phyloP scores from a whole-genome alignment of 345 rosid species.

The Brassica rapa region DNA sequence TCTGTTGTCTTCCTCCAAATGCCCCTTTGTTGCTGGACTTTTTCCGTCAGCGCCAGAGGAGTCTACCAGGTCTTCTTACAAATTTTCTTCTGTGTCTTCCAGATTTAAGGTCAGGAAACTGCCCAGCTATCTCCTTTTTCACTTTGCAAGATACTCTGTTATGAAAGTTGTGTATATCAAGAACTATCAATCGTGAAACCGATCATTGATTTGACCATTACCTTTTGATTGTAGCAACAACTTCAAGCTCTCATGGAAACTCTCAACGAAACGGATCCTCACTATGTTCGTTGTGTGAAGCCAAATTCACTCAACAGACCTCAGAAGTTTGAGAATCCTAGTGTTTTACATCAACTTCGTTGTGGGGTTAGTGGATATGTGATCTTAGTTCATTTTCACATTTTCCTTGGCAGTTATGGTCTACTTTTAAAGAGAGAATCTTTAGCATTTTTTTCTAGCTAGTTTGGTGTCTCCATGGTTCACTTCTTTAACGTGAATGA shows the following conservation, averaged over 20 bases:
- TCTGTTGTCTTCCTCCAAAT: slow-evolving; percentile 85
- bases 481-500: slow-evolving; percentile 11
- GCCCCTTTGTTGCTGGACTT: slow-evolving; percentile 80
- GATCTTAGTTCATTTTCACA: slow-evolving; percentile 19
- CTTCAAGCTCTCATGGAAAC: slow-evolving; percentile 99
- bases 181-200: background rate
- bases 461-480: slow-evolving; percentile 9
- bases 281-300: slow-evolving; percentile 98
- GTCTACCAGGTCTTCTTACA: slow-evolving; percentile 88
- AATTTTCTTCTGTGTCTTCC: slow-evolving; percentile 89
- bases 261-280: slow-evolving; percentile 91
- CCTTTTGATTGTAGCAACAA: slow-evolving; percentile 73
- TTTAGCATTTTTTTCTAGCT: slow-evolving; percentile 9
- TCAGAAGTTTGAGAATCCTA: slow-evolving; percentile 81
- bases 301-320: slow-evolving; percentile 92
- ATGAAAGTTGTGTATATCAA: slow-evolving; percentile 16
- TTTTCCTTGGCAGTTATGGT: slow-evolving; percentile 14
- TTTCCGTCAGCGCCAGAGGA: slow-evolving; percentile 70
- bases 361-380: slow-evolving; percentile 78
- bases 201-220: slow-evolving; percentile 17
- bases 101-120: slow-evolving; percentile 76
- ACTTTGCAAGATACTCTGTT: slow-evolving; percentile 10
- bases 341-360: slow-evolving; percentile 89
- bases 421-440: background rate
- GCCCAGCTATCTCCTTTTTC: slow-evolving; percentile 11